phyloP scores from a whole-genome alignment of 2,329 filamentous ascomycete genomes.

The Chaetomium globosum region DNA sequence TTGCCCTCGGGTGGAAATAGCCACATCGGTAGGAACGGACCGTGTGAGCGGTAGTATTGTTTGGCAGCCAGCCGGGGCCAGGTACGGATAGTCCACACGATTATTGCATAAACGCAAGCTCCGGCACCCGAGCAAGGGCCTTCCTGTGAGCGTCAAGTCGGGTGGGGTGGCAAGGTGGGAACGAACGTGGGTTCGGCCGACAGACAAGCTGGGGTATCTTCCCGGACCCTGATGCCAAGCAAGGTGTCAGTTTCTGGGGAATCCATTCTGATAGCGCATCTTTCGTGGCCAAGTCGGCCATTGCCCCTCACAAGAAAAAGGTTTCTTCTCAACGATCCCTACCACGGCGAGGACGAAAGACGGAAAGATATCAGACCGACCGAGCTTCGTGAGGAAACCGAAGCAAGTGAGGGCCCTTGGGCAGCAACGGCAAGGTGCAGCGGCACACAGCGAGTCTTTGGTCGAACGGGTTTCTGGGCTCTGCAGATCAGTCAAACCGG shows the following conservation, averaged over 20 bases:
- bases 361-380: neutral
- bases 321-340: neutral
- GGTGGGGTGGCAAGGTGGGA: constrained; percentile 33
- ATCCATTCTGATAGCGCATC: neutral
- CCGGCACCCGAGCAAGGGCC: constrained; percentile 22
- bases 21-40: constrained; percentile 49
- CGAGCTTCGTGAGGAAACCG: neutral
- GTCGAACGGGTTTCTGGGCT: constrained; percentile 31
- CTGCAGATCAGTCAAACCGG: constrained; percentile 26
- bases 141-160: constrained; percentile 22
- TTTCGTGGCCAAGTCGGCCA: neutral
- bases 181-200: constrained; percentile 19
- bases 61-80: constrained; percentile 27
- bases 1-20: constrained; percentile 41
- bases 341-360: neutral
- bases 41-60: constrained; percentile 43
- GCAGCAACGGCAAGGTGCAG: constrained; percentile 6
- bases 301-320: neutral
- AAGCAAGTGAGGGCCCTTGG: neutral
- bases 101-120: constrained; percentile 33
- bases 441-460: constrained; percentile 4
- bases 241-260: constrained; percentile 7
- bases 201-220: constrained; percentile 23
- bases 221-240: constrained; percentile 25
- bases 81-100: constrained; percentile 21